Evolutionary conservation across 805 yeast species (phyloP).

Genomic region (Myxozyma neotropica): DNA sequence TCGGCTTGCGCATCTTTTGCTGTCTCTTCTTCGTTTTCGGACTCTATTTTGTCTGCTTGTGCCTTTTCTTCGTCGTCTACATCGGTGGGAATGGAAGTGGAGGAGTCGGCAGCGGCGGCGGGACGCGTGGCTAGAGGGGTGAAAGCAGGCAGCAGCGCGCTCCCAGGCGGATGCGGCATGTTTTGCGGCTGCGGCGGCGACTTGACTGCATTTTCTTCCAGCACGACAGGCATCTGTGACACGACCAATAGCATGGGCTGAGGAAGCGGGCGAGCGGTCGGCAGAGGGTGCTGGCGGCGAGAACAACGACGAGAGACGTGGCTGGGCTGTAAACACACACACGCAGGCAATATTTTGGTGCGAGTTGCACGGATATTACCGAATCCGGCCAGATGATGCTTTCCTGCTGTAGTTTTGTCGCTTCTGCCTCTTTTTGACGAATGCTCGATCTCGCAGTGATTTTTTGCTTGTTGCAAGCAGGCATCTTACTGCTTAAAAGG

Average conservation of each 20-base stretch:
- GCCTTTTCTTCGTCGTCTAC: neutral
- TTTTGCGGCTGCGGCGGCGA: neutral
- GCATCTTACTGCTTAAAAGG: too few species aligned
- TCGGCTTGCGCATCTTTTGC: neutral
- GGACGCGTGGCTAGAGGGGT: conserved; percentile 17
- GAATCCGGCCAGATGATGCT: neutral
- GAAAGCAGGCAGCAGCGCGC: conserved; percentile 16
- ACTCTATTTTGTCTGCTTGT: neutral
- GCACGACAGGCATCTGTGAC: too few species aligned
- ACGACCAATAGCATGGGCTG: too few species aligned
- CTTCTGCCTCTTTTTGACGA: neutral
- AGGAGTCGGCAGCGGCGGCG: neutral
- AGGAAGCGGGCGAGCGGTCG: too few species aligned
- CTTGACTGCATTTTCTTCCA: too few species aligned
- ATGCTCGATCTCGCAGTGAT: too few species aligned
- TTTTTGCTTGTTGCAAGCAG: too few species aligned
- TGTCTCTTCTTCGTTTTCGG: neutral
- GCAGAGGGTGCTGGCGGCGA: neutral
- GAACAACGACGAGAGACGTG: neutral
- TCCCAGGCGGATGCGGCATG: neutral
- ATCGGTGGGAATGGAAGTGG: too few species aligned
- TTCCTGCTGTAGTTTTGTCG: neutral
- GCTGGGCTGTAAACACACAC: conserved; percentile 6
- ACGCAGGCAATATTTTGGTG: conserved; percentile 1
- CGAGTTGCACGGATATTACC: neutral